Evolutionary conservation across 805 yeast species (phyloP), one percentile per base, ranked within the genome.

Genomic region (Ogataea neopini): DNA sequence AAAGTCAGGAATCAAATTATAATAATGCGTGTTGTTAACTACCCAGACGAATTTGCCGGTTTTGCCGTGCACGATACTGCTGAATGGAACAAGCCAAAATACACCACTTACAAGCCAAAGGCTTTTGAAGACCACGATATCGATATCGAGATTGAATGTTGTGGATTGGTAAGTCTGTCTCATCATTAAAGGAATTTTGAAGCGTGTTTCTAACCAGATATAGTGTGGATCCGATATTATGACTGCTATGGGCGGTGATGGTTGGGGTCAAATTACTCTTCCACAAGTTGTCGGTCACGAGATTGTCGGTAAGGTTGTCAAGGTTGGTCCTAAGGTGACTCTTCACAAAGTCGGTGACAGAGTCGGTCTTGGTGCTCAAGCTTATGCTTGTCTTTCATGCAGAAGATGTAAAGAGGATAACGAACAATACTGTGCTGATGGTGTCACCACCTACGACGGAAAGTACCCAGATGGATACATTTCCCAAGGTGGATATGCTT

Each of bases 141-240:
- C 35, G 84, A 79, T 52, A 70, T 81, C 37, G 79, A 80, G 61
- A 75, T 78, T 43, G 81, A 77, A 53, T 75, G 79, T 49, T 81
- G 86, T 65, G 86, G 86, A 58, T 70, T 84, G 9, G 52, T 48
- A 44, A 35, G 52, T 48, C 39, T 22, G 4, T 10, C 14, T 28
- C 4, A 43, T 37, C 10, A 4, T 9, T 28, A 10, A 10, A 10
- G 10, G 10, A 6, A 10, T 30, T 8, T 30, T 30, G 34, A 7
- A 30, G 15, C 18, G n/a, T 11, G 17, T 30, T 13, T n/a, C 14
- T 26, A 42, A 25, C 33, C 17, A 3, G 6, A 23, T 20, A 8
- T n/a, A 48, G 52, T 84, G 90, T 68, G 90, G 88, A 15, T 74
- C 81, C 26, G 88, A 84, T 58, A 60, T 78, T 37, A 76, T 76